A percentile compares a stretch with the other conserved stretches of the same genome.
These are phyloP conservation scores for Solanum dulcamara DNA, from an alignment of 257 asterid genomes.

Conservation along the genomic window DNA sequence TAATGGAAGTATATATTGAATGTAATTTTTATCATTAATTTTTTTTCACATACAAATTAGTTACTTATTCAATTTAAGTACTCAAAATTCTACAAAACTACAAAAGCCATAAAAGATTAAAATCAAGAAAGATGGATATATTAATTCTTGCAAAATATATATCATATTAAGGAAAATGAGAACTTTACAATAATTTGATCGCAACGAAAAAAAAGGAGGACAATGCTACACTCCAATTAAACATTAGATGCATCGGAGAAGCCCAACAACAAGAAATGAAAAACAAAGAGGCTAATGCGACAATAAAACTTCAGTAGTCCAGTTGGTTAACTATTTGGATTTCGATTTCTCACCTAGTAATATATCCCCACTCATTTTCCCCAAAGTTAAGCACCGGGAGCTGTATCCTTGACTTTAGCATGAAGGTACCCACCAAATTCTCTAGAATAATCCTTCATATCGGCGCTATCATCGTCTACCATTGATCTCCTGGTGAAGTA, in stretches of 20 bases:
- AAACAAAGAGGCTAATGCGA: not conserved
- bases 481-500: constrained; percentile 50
- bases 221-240: not conserved
- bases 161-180: not conserved
- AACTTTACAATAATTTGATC: not conserved
- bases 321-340: not conserved
- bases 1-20: not conserved
- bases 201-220: not conserved
- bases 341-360: not conserved
- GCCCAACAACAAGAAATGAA: not conserved
- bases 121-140: not conserved
- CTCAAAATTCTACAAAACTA: not conserved
- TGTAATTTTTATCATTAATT: not conserved
- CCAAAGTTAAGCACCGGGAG: constrained; percentile 59
- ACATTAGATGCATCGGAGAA: not conserved
- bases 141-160: not conserved
- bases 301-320: not conserved
- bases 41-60: not conserved
- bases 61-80: not conserved
- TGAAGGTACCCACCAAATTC: constrained; percentile 44
- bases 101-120: not conserved
- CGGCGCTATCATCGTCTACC: constrained; percentile 34
- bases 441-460: constrained; percentile 64
- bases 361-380: not conserved
- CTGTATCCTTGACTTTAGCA: constrained; percentile 63